Evolutionary conservation across 345 rosid species (phyloP), one percentile per base, ranked within the genome.

Genomic region (Cardamine resedifolia): DNA sequence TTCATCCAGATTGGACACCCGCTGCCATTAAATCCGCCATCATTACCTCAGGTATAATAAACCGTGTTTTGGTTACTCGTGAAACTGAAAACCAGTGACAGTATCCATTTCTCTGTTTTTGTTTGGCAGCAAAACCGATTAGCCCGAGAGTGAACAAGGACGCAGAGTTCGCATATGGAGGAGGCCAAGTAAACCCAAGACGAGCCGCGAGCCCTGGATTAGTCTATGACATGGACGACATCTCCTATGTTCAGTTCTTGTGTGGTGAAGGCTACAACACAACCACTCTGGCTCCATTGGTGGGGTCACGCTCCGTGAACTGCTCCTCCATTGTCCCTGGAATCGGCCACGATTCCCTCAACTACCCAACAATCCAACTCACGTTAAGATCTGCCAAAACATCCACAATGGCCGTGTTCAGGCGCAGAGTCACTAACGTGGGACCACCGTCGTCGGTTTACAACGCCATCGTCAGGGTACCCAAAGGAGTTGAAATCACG

Each of bases 21-120:
- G 91, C 98, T 1, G 92, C 97, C 0, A 88, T 92, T 76, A 92
- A 85, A 82, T 92, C 98, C 14, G 96, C 98, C 61, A 88, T 93
- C 79, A 77, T 93, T 26, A 90, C 98, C 63, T 83, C 97, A 79
- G 96, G 98, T 92, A 39, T 39, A 1, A 39, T 39, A 80, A 15
- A 38, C 9, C 8, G 4, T 20, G 4, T 20, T 48, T 23, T 14
- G 9, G 16, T 50, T 65, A n/a, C 33, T 65, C 15, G 10, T 28
- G 9, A 21, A 64, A 16, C 15, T 3, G 50, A 45, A 47, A 59
- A 21, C 36, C 14, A 41, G 6, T 19, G 15, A 27, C 28, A 34
- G 7, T 2, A 53, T 77, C 69, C 6, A 64, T 68, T 55, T 67
- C 63, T 38, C 43, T 45, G 38, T 26, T 26, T 39, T 30, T 38